Evolutionary conservation across 2,329 filamentous ascomycete species (phyloP).

Genomic region (Keithomyces neogunnii): DNA sequence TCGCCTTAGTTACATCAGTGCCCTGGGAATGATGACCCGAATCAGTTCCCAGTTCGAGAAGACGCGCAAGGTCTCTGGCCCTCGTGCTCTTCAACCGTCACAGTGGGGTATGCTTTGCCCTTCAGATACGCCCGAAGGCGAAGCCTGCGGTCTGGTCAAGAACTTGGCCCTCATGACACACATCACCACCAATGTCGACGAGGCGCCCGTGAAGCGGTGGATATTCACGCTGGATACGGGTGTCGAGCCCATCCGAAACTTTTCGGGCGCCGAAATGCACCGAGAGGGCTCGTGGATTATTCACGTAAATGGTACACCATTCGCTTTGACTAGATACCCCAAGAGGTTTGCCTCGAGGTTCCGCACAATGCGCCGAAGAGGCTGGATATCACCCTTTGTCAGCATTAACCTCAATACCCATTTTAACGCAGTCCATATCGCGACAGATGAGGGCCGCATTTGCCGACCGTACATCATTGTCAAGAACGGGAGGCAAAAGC

Average conservation of each 20-base stretch:
- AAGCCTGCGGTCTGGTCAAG: conserved; percentile 96
- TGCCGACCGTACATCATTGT: conserved; percentile 95
- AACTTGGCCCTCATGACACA: conserved; percentile 98
- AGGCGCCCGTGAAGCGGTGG: conserved; percentile 78
- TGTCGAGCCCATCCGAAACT: conserved; percentile 64
- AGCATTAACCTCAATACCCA: conserved; percentile 95
- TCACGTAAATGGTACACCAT: conserved; percentile 90
- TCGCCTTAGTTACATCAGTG: conserved; percentile 90
- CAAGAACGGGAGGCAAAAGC: conserved; percentile 74
- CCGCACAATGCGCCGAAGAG: conserved; percentile 77
- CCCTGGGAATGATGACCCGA: conserved; percentile 98
- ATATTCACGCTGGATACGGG: conserved; percentile 82
- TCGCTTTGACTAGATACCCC: conserved; percentile 77
- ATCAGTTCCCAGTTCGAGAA: conserved; percentile 99
- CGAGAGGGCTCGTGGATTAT: conserved; percentile 77
- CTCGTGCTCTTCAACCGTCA: conserved; percentile 89
- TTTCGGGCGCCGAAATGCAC: conserved; percentile 77
- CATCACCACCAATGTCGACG: conserved; percentile 93
- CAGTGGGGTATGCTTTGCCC: conserved; percentile 98
- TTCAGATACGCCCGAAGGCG: conserved; percentile 95
- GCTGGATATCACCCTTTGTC: conserved; percentile 90
- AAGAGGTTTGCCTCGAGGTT: conserved; percentile 82
- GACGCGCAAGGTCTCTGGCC: conserved; percentile 91
- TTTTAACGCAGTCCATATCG: conserved; percentile 85
- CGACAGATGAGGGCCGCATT: conserved; percentile 93